Evolutionary conservation across 257 asterid species (phyloP).

Genomic region (Knoxia roxburghii): DNA sequence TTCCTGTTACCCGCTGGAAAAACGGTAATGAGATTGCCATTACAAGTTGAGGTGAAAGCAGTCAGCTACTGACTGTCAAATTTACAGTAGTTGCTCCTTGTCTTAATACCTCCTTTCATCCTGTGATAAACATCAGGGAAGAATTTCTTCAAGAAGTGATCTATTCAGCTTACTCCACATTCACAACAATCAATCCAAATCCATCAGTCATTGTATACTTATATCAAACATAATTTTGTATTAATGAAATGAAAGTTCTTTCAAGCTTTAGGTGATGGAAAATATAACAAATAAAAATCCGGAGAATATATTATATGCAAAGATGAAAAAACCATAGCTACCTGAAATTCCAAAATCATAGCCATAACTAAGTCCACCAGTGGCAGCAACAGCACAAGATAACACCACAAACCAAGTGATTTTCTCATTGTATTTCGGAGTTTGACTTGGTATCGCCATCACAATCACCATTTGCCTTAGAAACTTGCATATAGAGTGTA

Average conservation of each 20-base stretch:
- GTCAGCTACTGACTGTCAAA: conserved; percentile 49
- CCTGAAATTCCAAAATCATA: conserved; percentile 37
- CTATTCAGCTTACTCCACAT: conserved; percentile 61
- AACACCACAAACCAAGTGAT: conserved; percentile 27
- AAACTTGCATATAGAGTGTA: background rate
- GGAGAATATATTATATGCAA: too few relatives aligned
- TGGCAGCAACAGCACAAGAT: conserved; percentile 28
- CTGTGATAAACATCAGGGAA: conserved; percentile 34
- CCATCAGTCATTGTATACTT: background rate
- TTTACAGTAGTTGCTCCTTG: conserved; percentile 52
- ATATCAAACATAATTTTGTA: background rate
- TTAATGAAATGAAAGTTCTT: too few relatives aligned
- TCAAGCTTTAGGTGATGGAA: too few relatives aligned
- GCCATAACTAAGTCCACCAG: conserved; percentile 35
- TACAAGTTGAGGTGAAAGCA: conserved; percentile 40
- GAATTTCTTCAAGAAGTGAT: conserved; percentile 40
- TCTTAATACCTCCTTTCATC: conserved; percentile 25
- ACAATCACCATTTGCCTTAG: background rate
- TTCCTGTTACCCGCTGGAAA: conserved; percentile 68
- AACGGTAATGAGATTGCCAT: conserved; percentile 66
- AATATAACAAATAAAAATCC: too few relatives aligned
- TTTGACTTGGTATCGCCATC: conserved; percentile 19
- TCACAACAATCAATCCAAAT: conserved; percentile 1
- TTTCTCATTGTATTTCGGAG: conserved; percentile 20
- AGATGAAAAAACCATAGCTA: background rate